Evolutionary conservation across 1,284 basidiomycete species (phyloP).

Genomic region (Tilletia indica): DNA sequence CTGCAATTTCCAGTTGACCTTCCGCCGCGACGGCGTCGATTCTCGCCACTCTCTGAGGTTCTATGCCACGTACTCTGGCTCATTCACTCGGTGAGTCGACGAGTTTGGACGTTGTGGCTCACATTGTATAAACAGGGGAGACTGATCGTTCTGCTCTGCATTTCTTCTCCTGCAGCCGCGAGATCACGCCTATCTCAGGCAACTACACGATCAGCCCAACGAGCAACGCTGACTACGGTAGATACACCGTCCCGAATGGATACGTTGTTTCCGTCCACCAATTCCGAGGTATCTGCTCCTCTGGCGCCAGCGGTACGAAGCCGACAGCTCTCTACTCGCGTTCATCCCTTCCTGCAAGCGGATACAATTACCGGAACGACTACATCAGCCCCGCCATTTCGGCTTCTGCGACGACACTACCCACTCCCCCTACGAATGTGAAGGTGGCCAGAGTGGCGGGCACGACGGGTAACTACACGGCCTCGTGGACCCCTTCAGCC

Average conservation of each 20-base stretch:
- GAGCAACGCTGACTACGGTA: slow-evolving; percentile 1
- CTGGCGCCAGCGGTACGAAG: neutral
- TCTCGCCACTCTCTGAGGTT: neutral
- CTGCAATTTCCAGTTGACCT: slow-evolving; percentile 14
- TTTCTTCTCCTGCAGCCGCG: neutral
- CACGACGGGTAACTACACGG: slow-evolving; percentile 12
- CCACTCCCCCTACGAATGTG: neutral
- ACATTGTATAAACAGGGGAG: neutral
- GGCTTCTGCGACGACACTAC: neutral
- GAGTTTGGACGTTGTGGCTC: neutral
- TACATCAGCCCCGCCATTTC: slow-evolving; percentile 2
- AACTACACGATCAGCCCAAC: neutral
- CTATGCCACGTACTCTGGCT: slow-evolving; percentile 11
- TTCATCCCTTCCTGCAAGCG: neutral
- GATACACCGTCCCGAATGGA: neutral
- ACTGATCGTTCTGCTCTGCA: neutral
- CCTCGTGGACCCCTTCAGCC: neutral
- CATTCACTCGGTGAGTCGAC: neutral
- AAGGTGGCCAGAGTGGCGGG: neutral
- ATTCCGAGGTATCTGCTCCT: slow-evolving; percentile 3
- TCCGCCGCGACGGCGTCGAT: slow-evolving; percentile 7
- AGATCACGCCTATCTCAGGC: slow-evolving; percentile 3
- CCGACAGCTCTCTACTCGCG: neutral
- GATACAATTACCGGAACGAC: slow-evolving; percentile 10
- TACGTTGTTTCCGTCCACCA: slow-evolving; percentile 9